Evolutionary conservation across 2,329 filamentous ascomycete genomes (phyloP), one percentile per base, ranked within the genome.

Genomic region (Penicillium sp.): DNA sequence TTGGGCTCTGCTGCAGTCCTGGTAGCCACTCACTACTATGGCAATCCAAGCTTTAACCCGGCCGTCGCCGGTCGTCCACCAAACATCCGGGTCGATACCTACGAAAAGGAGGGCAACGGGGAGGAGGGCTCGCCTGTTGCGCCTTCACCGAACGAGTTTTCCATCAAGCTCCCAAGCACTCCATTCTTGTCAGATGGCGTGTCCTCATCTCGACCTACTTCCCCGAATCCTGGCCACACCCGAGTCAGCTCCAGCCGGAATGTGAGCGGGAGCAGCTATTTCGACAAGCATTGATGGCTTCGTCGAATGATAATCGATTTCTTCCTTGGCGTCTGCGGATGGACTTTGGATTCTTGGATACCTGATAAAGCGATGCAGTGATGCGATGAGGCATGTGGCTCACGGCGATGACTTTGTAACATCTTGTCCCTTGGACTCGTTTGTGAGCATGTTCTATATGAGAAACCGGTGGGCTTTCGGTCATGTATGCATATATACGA

Each of bases 21-120:
- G 1, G 73, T 78, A 28, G 83, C 89, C 2, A 93, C 87, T 2
- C 95, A 88, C 60, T 72, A 95, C 11, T 95, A 95, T 69, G 87
- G 79, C 44, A 75, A 76, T 4, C 75, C 79, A 1, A 50, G 37
- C 25, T 53, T 51, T 30, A 50, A 39, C 23, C 33, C 44, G 15
- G 37, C 27, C 18, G 87, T 46, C 69, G 41, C 74, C 13, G 72
- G 70, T 44, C 72, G 76, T 37, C 68, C 64, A 18, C 63, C 64
- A 10, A 59, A 44, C 31, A 64, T 72, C 37, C 76, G 80, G 11
- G 79, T 85, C 44, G 82, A 81, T 31, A 78, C 71, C 47, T 88
- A 84, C 56, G 87, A 95, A 60, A 92, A 94, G 65, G 77, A 79
- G 2, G 73, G 73, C 9, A 74, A 80, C 27, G 78, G 77, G 38